A percentile compares a stretch with the other conserved stretches of the same genome.
Conservation (phyloP, 345 rosid species). For the Eucalyptus guilfoylei region DNA sequence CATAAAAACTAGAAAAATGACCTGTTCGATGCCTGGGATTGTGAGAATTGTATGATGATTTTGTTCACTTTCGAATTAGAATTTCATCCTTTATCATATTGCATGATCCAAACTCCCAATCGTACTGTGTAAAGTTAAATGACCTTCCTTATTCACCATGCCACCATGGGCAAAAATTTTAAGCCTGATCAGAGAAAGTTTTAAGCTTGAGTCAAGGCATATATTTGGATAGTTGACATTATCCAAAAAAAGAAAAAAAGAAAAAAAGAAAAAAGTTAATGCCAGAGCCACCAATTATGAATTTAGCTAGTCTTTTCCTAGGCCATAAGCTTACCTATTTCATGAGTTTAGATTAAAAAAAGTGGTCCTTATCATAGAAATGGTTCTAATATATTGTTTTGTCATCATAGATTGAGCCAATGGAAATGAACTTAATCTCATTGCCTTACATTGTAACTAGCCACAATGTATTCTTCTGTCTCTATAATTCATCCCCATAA, state of each 20-base stretch:
- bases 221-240: background rate
- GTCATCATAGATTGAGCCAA: background rate
- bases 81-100: background rate
- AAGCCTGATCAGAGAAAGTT: background rate
- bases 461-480: background rate
- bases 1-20: background rate
- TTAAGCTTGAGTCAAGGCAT: background rate
- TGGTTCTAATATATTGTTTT: background rate
- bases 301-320: background rate
- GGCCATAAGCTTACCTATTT: background rate
- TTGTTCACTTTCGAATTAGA: background rate
- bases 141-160: background rate
- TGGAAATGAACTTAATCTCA: background rate
- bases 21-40: background rate
- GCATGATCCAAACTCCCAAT: background rate
- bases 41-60: background rate
- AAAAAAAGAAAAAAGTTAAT: background rate
- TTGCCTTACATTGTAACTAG: background rate
- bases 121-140: background rate
- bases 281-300: background rate
- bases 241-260: background rate
- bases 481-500: background rate
- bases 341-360: background rate
- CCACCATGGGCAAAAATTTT: background rate
- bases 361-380: background rate